phyloP scores from a whole-genome alignment of 345 rosid genomes.

The Pugionium dolabratum region DNA sequence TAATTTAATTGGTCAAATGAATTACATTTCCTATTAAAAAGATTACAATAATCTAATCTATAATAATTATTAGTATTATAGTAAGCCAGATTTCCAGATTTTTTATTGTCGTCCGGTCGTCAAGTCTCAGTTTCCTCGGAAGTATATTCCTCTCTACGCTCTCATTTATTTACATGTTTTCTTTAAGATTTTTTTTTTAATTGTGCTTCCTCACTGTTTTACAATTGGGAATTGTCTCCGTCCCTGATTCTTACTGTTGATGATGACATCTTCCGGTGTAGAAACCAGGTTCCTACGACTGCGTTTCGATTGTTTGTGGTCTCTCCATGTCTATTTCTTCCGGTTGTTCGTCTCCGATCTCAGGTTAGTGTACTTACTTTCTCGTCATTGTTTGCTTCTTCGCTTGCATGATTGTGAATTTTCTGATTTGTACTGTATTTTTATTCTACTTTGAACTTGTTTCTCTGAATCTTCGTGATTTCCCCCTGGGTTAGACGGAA shows the following conservation, averaged over 20 bases:
- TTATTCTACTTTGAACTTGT: background rate
- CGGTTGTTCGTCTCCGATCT: slow-evolving; percentile 31
- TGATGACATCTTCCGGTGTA: background rate
- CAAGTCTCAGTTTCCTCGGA: slow-evolving; percentile 12
- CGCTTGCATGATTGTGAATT: slow-evolving; percentile 20
- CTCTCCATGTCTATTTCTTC: slow-evolving; percentile 33
- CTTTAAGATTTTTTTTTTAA: background rate
- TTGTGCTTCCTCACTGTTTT: slow-evolving; percentile 22
- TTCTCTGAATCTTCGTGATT: slow-evolving; percentile 13
- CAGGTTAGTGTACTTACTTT: slow-evolving; percentile 21
- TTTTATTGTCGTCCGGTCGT: slow-evolving; percentile 3
- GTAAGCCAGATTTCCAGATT: background rate
- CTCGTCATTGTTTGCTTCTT: slow-evolving; percentile 22
- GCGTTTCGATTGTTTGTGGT: slow-evolving; percentile 20
- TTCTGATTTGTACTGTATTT: background rate
- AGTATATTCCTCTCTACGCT: slow-evolving; percentile 11
- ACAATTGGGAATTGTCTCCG: background rate
- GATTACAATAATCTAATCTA: background rate
- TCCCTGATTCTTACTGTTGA: slow-evolving; percentile 17
- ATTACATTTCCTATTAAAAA: background rate
- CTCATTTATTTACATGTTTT: background rate
- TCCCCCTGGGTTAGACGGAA: slow-evolving; percentile 4
- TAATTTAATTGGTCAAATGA: background rate
- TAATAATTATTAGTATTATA: background rate
- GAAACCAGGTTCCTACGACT: slow-evolving; percentile 33